These are phyloP conservation scores for Voacanga thouarsii DNA, from an alignment of 257 asterid genomes.

Conservation along the genomic window DNA sequence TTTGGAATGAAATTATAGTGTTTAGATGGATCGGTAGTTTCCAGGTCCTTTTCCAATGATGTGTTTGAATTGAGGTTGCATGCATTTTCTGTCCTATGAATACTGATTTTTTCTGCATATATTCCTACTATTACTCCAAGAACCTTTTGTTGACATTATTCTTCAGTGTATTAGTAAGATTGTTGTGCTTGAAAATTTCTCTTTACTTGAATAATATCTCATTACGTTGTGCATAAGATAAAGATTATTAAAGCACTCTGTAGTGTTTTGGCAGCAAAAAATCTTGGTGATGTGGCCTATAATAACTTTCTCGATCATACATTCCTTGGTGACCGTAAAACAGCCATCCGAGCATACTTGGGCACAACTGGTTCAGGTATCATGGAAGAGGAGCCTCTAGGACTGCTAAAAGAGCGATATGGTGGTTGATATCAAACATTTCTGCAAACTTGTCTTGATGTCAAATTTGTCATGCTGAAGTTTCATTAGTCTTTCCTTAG, in stretches of 20 bases:
- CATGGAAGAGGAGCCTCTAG: conserved; percentile 94
- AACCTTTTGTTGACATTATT: not conserved
- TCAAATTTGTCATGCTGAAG: not conserved
- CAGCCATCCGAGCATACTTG: conserved; percentile 76
- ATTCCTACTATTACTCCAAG: not conserved
- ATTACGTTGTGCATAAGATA: not conserved
- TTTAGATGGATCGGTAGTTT: not conserved
- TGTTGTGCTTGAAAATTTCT: not conserved
- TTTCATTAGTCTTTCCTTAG: not conserved
- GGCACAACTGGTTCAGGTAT: conserved; percentile 64
- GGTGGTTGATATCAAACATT: conserved; percentile 51
- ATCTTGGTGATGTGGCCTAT: conserved; percentile 60
- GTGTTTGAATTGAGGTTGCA: not conserved
- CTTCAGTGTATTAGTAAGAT: no score
- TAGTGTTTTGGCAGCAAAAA: conserved; percentile 92
- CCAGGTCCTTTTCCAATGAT: not conserved
- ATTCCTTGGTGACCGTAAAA: conserved; percentile 80
- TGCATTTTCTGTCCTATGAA: not conserved
- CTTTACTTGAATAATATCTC: not conserved
- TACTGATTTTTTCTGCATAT: not conserved
- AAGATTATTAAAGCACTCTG: conserved; percentile 15
- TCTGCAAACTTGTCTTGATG: not conserved
- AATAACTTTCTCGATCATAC: conserved; percentile 85
- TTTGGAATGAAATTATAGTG: not conserved
- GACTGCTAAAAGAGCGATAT: conserved; percentile 57